Evolutionary conservation across 2,329 filamentous ascomycete species (phyloP), one percentile per base, ranked within the genome.

Genomic region (Fusarium bactridioides): DNA sequence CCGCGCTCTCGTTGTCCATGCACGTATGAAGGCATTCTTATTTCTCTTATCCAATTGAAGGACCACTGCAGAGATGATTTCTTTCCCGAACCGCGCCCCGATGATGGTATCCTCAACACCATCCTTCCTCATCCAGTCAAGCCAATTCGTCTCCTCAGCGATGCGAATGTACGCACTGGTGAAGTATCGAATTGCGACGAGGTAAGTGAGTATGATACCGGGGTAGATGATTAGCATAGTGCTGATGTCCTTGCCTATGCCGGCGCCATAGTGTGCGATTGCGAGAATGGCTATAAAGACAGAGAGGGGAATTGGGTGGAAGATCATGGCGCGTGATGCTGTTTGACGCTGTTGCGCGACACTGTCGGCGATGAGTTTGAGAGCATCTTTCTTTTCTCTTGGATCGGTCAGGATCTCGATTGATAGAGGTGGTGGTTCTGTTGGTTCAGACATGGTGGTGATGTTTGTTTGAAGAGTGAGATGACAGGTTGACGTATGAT

Each of bases 331-430:
- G 55, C 84, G 83, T 19, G 90, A 89, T 12, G 93, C 90, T 9
- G 87, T 81, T 79, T 94, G 91, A 59, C 93, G 91, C 82, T 96
- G 94, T 79, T 97, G 92, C 31, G 93, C 93, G 62, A 97, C 90
- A 72, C 91, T 93, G 82, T 96, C 93, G 59, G 93, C 91, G 51
- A 97, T 86, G 23, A 97, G 87, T 69, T 88, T 88, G 61, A 97
- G 85, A 18, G 91, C 92, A 63, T 89, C 86, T 70, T 90, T 83
- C 78, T 91, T 90, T 77, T 94, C 91, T 48, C 83, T 78, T 51
- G 88, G 82, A 44, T 76, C 76, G 43, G 84, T 84, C 47, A 90
- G 81, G 50, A 86, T 78, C 70, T 87, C 87, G 57, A 92, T 90
- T 41, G 86, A 86, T 64, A 94, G 87, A 16, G 89, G 86, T 11